Base-by-base conservation (phyloP, 495 filamentous ascomycete genomes). In the Podospora bellae-mahoneyi region DNA sequence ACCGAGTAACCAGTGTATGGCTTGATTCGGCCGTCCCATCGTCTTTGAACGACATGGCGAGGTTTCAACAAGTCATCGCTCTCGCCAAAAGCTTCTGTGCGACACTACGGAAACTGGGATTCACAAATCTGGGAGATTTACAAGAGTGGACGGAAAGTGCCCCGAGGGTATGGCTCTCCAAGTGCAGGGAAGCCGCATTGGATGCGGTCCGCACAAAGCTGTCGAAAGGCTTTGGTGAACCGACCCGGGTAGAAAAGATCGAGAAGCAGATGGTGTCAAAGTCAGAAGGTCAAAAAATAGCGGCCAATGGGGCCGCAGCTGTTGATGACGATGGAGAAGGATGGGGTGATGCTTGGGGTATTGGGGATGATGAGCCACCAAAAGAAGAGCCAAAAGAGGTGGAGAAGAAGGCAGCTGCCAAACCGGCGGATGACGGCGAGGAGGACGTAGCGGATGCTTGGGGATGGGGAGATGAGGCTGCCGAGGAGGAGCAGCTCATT, bases 161-260 rank as follows among this genome's bases (percentile, higher is more conserved):
- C 6, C 90, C 94, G 5, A 85, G 86, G 26, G 84, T 93, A 15
- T 99, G 95, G 95, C 82, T 97, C 23, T 85, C 87, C n/a, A 93
- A 91, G 74, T 88, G 91, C 66, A 89, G 89, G 66, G 92, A 95
- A 70, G 84, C 84, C 55, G 88, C 90, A 3, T 80, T 99, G 39
- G 88, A 92, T 70, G 82, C 84, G 23, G 87, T 95, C 5, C 87
- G 94, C 60, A 85, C 82, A 63, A 84, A 91, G 27, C 80, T 96
- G 30, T 81, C 88, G 0, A 74, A 81, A 32, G 91, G 90, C 6
- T 80, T 92, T 54, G 85, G 87, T 39, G 76, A 81, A 30, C 84
- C 87, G 3, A 88, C 86, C 69, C 79, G 82, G 55, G 93, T 94
- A 2, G 93, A 97, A 74, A 86, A 91, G 64, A 82, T 94, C 0